Evolutionary conservation across 2,329 filamentous ascomycete species (phyloP).

Genomic region (Fusarium tricinctum): DNA sequence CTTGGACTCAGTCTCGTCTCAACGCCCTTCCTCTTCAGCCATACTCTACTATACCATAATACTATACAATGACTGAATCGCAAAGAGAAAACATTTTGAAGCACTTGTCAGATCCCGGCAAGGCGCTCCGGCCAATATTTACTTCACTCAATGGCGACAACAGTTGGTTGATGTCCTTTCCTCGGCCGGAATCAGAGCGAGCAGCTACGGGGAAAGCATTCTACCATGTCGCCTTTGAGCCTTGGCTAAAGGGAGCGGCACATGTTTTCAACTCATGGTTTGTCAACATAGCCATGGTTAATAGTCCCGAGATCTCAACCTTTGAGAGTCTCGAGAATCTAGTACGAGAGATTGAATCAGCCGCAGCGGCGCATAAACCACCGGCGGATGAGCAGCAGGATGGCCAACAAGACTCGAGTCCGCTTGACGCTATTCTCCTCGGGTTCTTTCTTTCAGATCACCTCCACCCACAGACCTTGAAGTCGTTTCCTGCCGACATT

Average conservation of each 20-base stretch:
- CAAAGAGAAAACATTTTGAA: not conserved
- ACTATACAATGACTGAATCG: not conserved
- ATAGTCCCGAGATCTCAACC: slow-evolving; percentile 9
- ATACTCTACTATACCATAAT: not conserved
- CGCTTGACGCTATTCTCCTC: slow-evolving; percentile 44
- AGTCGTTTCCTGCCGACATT: slow-evolving; percentile 35
- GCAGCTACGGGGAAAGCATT: slow-evolving; percentile 42
- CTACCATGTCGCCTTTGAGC: slow-evolving; percentile 54
- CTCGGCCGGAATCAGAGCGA: slow-evolving; percentile 46
- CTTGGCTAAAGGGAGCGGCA: slow-evolving; percentile 52
- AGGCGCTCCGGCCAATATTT: slow-evolving; percentile 44
- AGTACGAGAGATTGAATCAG: slow-evolving; percentile 40
- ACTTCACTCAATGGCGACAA: slow-evolving; percentile 55
- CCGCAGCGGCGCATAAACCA: slow-evolving; percentile 3
- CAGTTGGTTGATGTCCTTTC: slow-evolving; percentile 55
- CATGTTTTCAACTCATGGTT: slow-evolving; percentile 42
- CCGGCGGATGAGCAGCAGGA: not conserved
- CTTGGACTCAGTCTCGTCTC: not conserved
- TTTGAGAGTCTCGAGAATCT: slow-evolving; percentile 29
- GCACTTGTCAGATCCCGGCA: not conserved
- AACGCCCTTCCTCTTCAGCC: no score
- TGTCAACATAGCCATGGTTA: slow-evolving; percentile 32
- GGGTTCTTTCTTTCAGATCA: slow-evolving; percentile 43
- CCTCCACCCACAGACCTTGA: slow-evolving; percentile 38
- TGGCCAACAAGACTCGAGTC: not conserved